Percentiles rank a stretch among this genome's conserved stretches.
phyloP scores from a whole-genome alignment of 2,329 filamentous ascomycete genomes.

The Ramularia collo-cygni region DNA sequence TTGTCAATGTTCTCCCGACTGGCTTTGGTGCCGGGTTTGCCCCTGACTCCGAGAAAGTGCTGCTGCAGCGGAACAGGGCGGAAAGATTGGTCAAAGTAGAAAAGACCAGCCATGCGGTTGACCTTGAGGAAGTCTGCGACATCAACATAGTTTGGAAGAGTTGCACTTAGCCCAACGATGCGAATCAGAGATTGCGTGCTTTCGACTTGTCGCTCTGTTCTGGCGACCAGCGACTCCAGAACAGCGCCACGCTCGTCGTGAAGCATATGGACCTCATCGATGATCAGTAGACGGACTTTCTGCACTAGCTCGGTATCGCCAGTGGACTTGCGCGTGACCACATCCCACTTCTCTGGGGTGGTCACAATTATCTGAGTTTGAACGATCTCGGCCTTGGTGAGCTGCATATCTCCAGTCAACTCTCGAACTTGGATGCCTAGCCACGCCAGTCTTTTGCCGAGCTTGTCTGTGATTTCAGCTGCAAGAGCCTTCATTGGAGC shows the following conservation, averaged over 20 bases:
- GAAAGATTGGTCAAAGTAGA: conserved; percentile 96
- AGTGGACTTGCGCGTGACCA: conserved; percentile 92
- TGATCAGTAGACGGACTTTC: conserved; percentile 91
- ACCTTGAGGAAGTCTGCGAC: conserved; percentile 96
- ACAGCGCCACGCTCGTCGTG: conserved; percentile 96
- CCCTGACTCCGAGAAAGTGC: conserved; percentile 93
- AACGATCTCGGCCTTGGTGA: conserved; percentile 92
- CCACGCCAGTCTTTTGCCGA: conserved; percentile 88
- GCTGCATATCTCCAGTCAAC: conserved; percentile 96
- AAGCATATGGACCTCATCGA: conserved; percentile 99
- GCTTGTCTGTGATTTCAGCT: conserved; percentile 90
- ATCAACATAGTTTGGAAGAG: conserved; percentile 91
- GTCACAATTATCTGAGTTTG: conserved; percentile 98
- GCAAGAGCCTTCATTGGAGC: conserved; percentile 98
- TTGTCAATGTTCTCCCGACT: conserved; percentile 84
- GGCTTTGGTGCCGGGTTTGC: conserved; percentile 72
- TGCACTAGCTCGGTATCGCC: conserved; percentile 97
- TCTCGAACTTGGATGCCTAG: conserved; percentile 87
- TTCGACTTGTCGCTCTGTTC: conserved; percentile 93
- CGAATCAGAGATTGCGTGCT: conserved; percentile 96
- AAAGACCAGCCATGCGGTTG: conserved; percentile 84
- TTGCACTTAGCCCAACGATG: conserved; percentile 91
- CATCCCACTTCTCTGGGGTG: conserved; percentile 98
- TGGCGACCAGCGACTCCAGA: conserved; percentile 87
- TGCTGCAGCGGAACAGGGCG: conserved; percentile 93